phyloP scores from a whole-genome alignment of 2,329 filamentous ascomycete genomes.

The Penicillium sp. region DNA sequence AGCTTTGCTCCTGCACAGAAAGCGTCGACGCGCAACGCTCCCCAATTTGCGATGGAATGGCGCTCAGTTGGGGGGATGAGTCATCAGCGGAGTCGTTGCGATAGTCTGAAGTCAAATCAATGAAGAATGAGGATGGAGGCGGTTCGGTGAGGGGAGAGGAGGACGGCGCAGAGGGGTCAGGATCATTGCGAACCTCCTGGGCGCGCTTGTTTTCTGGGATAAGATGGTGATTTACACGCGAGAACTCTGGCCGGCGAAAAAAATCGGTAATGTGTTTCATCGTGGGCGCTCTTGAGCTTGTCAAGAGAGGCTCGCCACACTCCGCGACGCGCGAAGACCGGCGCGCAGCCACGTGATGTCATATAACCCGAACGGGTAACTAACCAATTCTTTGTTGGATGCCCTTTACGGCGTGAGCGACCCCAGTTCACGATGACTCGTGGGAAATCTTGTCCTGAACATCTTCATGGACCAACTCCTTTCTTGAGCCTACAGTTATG shows the following conservation, averaged over 20 bases:
- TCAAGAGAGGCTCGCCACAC: too few species aligned
- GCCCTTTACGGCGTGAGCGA: too few species aligned
- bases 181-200: background rate
- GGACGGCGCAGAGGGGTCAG: too few species aligned
- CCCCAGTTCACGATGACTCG: too few species aligned
- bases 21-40: slow-evolving; percentile 1
- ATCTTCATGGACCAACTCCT: too few species aligned
- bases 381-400: too few species aligned
- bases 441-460: too few species aligned
- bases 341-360: slow-evolving; percentile 21
- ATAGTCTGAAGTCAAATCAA: slow-evolving; percentile 21
- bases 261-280: slow-evolving; percentile 45
- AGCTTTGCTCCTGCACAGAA: slow-evolving; percentile 14
- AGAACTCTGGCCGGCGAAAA: slow-evolving; percentile 43
- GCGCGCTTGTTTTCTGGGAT: background rate
- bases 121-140: slow-evolving; percentile 28
- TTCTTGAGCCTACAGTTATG: too few species aligned
- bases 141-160: slow-evolving; percentile 21
- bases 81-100: slow-evolving; percentile 6
- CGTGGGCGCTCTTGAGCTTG: too few species aligned
- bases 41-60: slow-evolving; percentile 8
- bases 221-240: background rate
- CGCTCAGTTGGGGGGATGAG: slow-evolving; percentile 20
- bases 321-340: slow-evolving; percentile 16
- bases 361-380: slow-evolving; percentile 2